Conservation (phyloP, 1,139 yeast species). For the Saccharomyces hybrid region DNA sequence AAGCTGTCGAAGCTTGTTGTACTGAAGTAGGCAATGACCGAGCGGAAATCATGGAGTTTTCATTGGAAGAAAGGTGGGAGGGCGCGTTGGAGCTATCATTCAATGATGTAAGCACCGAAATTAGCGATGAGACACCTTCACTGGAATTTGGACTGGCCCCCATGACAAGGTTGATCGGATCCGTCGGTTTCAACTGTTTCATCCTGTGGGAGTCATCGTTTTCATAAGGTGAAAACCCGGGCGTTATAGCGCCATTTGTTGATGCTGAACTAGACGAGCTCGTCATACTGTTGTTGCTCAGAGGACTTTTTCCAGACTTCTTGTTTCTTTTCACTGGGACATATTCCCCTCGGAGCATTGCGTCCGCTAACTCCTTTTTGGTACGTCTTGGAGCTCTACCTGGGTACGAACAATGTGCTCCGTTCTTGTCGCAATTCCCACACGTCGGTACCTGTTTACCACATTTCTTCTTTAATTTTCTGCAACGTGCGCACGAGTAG, state of each 20-base stretch:
- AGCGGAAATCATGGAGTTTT: not conserved
- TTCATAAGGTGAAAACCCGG: not conserved
- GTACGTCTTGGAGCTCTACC: conserved; percentile 37
- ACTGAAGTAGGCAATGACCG: not conserved
- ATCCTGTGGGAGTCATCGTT: not conserved
- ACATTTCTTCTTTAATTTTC: conserved; percentile 44
- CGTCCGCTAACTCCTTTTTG: conserved; percentile 32
- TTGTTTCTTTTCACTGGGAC: conserved; percentile 11
- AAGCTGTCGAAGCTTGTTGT: not conserved
- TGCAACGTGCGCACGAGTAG: conserved; percentile 39
- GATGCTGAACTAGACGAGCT: conserved; percentile 12
- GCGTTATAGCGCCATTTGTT: not conserved
- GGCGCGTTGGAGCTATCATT: not conserved
- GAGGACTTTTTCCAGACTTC: conserved; percentile 3
- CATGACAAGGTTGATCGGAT: not conserved
- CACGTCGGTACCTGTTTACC: conserved; percentile 41
- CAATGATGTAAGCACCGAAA: conserved; percentile 3
- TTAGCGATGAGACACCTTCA: conserved; percentile 5
- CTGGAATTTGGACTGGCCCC: not conserved
- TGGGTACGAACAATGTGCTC: conserved; percentile 38
- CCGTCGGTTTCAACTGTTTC: not conserved
- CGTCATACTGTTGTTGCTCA: conserved; percentile 13
- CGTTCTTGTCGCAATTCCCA: conserved; percentile 36
- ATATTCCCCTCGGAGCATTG: conserved; percentile 21
- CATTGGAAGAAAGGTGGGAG: not conserved